phyloP scores from a whole-genome alignment of 345 rosid species.

The Aquilaria yunnanensis region DNA sequence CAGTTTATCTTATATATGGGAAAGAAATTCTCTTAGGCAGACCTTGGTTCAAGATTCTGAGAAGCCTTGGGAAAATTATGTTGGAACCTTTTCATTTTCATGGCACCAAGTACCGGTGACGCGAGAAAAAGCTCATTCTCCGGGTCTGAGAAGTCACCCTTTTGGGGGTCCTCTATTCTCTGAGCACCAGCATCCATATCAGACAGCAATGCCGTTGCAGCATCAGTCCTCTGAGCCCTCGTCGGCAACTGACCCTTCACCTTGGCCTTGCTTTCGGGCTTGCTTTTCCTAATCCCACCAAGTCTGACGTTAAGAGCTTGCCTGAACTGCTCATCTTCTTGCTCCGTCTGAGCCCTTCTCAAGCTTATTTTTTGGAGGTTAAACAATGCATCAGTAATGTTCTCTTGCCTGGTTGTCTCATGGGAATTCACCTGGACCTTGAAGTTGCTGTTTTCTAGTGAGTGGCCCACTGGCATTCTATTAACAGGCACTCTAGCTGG shows the following conservation, averaged over 20 bases:
- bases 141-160: conserved; percentile 64
- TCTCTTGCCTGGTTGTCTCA: conserved; percentile 38
- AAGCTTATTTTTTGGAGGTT: conserved; percentile 47
- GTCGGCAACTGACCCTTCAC: conserved; percentile 54
- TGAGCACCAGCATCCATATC: conserved; percentile 31
- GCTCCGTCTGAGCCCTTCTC: conserved; percentile 51
- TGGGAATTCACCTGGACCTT: conserved; percentile 17
- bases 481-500: conserved; percentile 76
- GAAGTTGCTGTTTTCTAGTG: conserved; percentile 37
- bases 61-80: conserved; percentile 46
- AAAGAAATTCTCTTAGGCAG: conserved; percentile 3
- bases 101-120: conserved; percentile 29
- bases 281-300: conserved; percentile 66
- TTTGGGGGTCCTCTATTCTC: conserved; percentile 50
- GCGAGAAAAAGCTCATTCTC: conserved; percentile 47
- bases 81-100: conserved; percentile 45
- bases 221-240: conserved; percentile 48
- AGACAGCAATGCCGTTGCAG: conserved; percentile 37
- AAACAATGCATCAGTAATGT: conserved; percentile 35
- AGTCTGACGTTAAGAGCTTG: conserved; percentile 74
- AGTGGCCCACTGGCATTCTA: conserved; percentile 33
- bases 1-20: neutral
- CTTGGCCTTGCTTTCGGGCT: conserved; percentile 54
- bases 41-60: conserved; percentile 62
- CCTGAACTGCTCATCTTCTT: conserved; percentile 75